phyloP scores from a whole-genome alignment of 2,329 filamentous ascomycete genomes.

The Rachicladosporium sp. region DNA sequence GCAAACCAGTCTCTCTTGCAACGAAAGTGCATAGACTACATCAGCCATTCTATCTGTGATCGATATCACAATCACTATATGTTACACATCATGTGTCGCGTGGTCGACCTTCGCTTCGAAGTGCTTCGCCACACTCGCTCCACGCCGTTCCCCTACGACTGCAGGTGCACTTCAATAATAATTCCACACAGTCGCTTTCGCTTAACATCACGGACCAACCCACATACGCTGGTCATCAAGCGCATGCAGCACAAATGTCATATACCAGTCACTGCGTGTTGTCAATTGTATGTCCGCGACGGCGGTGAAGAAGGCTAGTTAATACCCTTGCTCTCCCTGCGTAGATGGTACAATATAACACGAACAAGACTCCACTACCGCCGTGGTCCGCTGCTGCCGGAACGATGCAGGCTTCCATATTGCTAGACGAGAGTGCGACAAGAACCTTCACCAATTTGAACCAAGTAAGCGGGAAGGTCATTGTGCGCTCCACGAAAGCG shows the following conservation, averaged over 20 bases:
- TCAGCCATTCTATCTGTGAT: too few species aligned
- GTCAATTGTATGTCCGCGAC: neutral
- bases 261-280: neutral
- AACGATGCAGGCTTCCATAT: conserved; percentile 17
- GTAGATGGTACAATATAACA: conserved; percentile 2
- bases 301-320: neutral
- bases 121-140: too few species aligned
- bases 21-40: neutral
- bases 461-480: conserved; percentile 48
- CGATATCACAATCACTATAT: neutral
- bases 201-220: too few species aligned
- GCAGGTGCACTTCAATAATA: too few species aligned
- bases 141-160: too few species aligned
- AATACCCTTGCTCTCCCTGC: neutral
- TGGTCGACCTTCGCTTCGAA: neutral
- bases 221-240: neutral
- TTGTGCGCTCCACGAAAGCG: conserved; percentile 31
- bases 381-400: conserved; percentile 4
- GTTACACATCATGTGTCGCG: neutral
- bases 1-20: neutral
- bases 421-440: conserved; percentile 20
- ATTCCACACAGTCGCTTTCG: too few species aligned
- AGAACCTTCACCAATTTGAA: conserved; percentile 57
- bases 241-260: neutral
- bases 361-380: neutral